Conservation (phyloP, 2,329 filamentous ascomycete species). For the Pestalotiopsis sp. region DNA sequence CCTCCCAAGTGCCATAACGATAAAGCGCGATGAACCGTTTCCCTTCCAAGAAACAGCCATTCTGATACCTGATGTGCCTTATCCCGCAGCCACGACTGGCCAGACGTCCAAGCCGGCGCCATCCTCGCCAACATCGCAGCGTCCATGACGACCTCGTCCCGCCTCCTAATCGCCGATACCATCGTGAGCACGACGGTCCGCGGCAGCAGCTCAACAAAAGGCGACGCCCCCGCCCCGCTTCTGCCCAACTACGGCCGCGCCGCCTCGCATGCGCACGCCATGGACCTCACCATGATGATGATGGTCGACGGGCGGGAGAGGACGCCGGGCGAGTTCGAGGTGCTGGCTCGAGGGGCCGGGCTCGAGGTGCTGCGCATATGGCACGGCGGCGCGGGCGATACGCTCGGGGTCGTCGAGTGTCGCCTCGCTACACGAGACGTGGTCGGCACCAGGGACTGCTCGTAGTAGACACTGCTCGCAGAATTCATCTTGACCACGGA, state of each 20-base stretch:
- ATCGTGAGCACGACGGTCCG: slow-evolving; percentile 21
- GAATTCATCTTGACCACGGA: not conserved
- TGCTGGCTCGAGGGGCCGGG: slow-evolving; percentile 19
- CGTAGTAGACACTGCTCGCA: too few relatives aligned
- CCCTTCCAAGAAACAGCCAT: not conserved
- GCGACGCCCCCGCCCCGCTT: slow-evolving; percentile 18
- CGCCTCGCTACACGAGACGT: not conserved
- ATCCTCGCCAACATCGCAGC: slow-evolving; percentile 12
- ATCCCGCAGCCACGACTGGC: slow-evolving; percentile 16
- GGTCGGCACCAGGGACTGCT: not conserved
- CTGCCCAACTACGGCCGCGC: slow-evolving; percentile 20
- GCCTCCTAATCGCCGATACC: slow-evolving; percentile 22
- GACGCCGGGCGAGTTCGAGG: slow-evolving; percentile 15
- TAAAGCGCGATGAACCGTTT: too few relatives aligned
- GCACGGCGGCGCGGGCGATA: slow-evolving; percentile 19
- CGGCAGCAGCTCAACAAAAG: not conserved
- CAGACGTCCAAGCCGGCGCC: not conserved
- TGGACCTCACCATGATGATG: slow-evolving; percentile 22
- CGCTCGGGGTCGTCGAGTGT: slow-evolving; percentile 23
- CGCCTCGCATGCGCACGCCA: slow-evolving; percentile 15
- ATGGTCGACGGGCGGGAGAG: slow-evolving; percentile 21
- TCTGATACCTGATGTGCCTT: not conserved
- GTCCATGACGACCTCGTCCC: not conserved
- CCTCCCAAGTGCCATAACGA: too few relatives aligned
- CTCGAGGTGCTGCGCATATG: slow-evolving; percentile 22